Evolutionary conservation across 352 stramenopile genomes (phyloP).

Genomic region (Phytophthora hibernalis): DNA sequence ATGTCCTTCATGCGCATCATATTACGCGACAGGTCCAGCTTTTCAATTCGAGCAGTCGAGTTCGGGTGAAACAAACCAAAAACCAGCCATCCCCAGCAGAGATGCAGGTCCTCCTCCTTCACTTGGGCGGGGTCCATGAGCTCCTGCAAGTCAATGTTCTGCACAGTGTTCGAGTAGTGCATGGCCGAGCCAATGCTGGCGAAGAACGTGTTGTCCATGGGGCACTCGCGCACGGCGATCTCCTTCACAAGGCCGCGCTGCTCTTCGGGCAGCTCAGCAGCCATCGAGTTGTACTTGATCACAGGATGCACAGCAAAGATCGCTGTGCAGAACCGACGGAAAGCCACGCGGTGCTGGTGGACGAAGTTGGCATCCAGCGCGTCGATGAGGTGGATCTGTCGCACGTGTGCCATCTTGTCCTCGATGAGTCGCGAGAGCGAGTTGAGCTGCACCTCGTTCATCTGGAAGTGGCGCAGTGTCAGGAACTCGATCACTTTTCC

Average conservation of each 20-base stretch:
- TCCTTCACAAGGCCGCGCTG: conserved; percentile 50
- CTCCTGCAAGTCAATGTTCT: conserved; percentile 61
- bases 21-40: conserved; percentile 55
- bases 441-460: conserved; percentile 54
- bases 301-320: conserved; percentile 54
- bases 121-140: conserved; percentile 49
- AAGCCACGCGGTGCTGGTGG: conserved; percentile 47
- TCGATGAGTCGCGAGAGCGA: conserved; percentile 48
- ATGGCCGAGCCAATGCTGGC: conserved; percentile 57
- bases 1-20: conserved; percentile 70
- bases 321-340: conserved; percentile 54
- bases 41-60: conserved; percentile 52
- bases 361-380: conserved; percentile 52
- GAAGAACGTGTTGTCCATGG: conserved; percentile 65
- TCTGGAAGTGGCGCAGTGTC: conserved; percentile 52
- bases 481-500: conserved; percentile 68
- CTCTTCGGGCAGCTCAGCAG: conserved; percentile 48
- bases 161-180: conserved; percentile 60
- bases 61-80: conserved; percentile 66
- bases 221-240: conserved; percentile 51
- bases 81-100: conserved; percentile 63
- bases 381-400: conserved; percentile 56
- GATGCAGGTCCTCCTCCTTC: conserved; percentile 48
- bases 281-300: conserved; percentile 66
- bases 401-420: conserved; percentile 54